Conservation (phyloP, 164 flowering plant genomes). For the Piper betle region DNA sequence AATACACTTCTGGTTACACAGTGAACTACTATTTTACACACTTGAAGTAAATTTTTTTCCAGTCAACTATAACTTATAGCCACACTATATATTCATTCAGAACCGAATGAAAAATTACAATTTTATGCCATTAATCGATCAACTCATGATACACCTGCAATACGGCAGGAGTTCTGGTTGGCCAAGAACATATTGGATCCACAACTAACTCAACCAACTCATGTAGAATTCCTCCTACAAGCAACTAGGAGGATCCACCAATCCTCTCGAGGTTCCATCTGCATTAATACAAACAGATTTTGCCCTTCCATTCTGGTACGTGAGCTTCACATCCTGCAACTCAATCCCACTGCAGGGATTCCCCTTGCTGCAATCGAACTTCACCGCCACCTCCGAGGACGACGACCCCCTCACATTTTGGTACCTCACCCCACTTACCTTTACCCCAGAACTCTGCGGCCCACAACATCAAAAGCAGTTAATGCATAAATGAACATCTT, state of each 20-base stretch:
- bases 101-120: too few species aligned
- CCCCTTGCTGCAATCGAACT: conserved; percentile 14
- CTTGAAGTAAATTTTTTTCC: too few species aligned
- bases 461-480: neutral
- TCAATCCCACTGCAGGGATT: conserved; percentile 11
- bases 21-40: too few species aligned
- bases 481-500: neutral
- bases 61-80: too few species aligned
- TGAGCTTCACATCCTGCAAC: conserved; percentile 12
- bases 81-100: too few species aligned
- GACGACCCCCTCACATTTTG: conserved; percentile 15
- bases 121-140: too few species aligned
- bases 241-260: conserved; percentile 12
- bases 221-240: neutral
- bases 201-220: too few species aligned
- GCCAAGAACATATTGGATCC: too few species aligned
- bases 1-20: too few species aligned
- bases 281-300: conserved; percentile 10
- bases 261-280: conserved; percentile 7
- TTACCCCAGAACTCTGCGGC: conserved; percentile 14
- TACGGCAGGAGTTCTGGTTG: too few species aligned
- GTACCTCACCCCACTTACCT: conserved; percentile 11
- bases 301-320: conserved; percentile 9
- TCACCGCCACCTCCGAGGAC: conserved; percentile 14
- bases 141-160: too few species aligned